Evolutionary conservation across 306 rosid species (phyloP).

Genomic region (Dryas drummondii): DNA sequence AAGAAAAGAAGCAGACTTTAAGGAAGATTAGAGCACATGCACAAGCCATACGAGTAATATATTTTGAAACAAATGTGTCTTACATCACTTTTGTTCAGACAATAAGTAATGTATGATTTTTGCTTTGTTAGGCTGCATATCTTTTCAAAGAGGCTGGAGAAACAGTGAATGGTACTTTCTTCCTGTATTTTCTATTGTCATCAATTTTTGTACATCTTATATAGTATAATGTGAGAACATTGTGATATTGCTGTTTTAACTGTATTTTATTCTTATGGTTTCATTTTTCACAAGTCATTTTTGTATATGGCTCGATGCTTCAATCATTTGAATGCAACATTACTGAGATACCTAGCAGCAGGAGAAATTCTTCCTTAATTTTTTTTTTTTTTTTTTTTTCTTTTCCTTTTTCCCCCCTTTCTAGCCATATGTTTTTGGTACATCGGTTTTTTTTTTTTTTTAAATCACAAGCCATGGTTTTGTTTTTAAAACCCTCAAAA

Average conservation of each 20-base stretch:
- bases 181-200: background rate
- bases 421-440: background rate
- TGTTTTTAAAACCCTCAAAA: too few species aligned
- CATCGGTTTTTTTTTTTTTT: background rate
- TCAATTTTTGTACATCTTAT: background rate
- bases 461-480: too few species aligned
- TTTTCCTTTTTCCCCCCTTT: background rate
- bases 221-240: background rate
- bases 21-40: constrained; percentile 83
- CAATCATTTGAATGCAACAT: background rate
- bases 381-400: background rate
- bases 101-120: constrained; percentile 29
- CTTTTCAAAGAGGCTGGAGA: constrained; percentile 55
- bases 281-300: background rate
- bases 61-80: constrained; percentile 25
- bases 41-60: constrained; percentile 73
- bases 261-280: background rate
- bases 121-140: constrained; percentile 71
- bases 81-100: constrained; percentile 12
- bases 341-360: background rate
- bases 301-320: background rate
- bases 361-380: background rate
- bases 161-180: constrained; percentile 48
- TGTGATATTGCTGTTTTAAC: background rate
- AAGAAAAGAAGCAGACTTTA: constrained; percentile 60